Evolutionary conservation across 2,329 filamentous ascomycete species (phyloP).

Genomic region (Penicillium sp.): DNA sequence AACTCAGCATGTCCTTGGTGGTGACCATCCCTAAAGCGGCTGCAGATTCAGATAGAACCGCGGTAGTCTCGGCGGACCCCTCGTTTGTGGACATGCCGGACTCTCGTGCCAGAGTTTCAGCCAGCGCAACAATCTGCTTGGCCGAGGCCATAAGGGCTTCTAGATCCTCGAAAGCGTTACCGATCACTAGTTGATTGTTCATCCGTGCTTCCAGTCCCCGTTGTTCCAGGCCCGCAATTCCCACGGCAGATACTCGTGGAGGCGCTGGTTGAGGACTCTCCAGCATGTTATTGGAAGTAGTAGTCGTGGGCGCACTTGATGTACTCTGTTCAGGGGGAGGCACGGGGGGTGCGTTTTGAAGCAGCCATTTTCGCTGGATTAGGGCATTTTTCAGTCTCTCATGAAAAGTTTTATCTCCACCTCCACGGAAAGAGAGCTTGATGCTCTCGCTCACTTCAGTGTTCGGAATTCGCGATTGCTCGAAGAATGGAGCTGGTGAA

Average conservation of each 20-base stretch:
- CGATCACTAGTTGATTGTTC: conserved; percentile 92
- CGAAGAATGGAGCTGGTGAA: conserved; percentile 74
- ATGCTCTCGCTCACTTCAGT: conserved; percentile 71
- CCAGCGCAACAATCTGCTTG: conserved; percentile 91
- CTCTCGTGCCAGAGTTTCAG: conserved; percentile 80
- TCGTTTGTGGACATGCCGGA: conserved; percentile 58
- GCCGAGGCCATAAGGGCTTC: conserved; percentile 97
- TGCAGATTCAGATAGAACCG: conserved; percentile 76
- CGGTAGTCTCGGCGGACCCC: conserved; percentile 69
- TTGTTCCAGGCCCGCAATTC: conserved; percentile 89
- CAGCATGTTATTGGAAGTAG: conserved; percentile 4
- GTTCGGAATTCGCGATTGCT: conserved; percentile 46
- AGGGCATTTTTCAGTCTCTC: conserved; percentile 86
- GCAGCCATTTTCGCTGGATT: conserved; percentile 91
- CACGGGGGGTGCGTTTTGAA: conserved; percentile 84
- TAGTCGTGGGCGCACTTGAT: conserved; percentile 28
- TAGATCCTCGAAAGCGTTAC: conserved; percentile 91
- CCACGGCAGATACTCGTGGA: conserved; percentile 63
- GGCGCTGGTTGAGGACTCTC: conserved; percentile 26
- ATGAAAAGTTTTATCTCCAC: conserved; percentile 86
- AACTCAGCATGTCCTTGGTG: conserved; percentile 88
- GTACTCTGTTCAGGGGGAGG: conserved; percentile 59
- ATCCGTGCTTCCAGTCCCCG: conserved; percentile 80
- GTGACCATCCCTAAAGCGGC: conserved; percentile 86
- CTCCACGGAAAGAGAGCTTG: conserved; percentile 87